These are phyloP conservation scores for Ambrosia artemisiifolia DNA, from an alignment of 129 eudicot species.

Conservation along the genomic window DNA sequence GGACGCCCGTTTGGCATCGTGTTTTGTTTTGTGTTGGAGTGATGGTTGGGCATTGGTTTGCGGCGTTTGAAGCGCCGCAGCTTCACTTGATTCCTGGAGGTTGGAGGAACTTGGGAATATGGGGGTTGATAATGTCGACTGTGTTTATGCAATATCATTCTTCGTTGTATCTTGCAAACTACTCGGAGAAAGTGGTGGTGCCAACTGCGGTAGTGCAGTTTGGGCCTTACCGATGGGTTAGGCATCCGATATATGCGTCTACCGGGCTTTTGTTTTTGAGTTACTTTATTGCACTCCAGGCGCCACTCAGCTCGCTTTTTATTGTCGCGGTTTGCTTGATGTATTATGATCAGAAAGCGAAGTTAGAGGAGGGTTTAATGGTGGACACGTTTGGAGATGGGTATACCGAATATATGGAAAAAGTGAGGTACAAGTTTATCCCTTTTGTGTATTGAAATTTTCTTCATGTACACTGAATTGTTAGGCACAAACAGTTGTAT, in stretches of 20 bases:
- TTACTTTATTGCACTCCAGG: slow-evolving; percentile 66
- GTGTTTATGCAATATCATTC: slow-evolving; percentile 72
- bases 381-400: slow-evolving; percentile 59
- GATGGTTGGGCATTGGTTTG: slow-evolving; percentile 67
- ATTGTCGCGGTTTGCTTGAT: slow-evolving; percentile 47
- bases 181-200: slow-evolving; percentile 80
- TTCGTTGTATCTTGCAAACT: slow-evolving; percentile 69
- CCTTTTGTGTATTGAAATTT: slow-evolving; percentile 70
- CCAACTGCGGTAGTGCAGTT: slow-evolving; percentile 84
- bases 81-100: slow-evolving; percentile 70
- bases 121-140: slow-evolving; percentile 60
- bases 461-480: slow-evolving; percentile 14
- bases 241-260: slow-evolving; percentile 91
- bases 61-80: slow-evolving; percentile 76
- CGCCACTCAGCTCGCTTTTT: slow-evolving; percentile 60
- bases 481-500: slow-evolving; percentile 20
- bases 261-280: slow-evolving; percentile 70
- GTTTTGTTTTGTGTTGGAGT: slow-evolving; percentile 56
- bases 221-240: slow-evolving; percentile 81
- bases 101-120: slow-evolving; percentile 55
- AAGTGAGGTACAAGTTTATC: slow-evolving; percentile 76
- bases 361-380: slow-evolving; percentile 70
- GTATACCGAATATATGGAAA: slow-evolving; percentile 58
- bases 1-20: slow-evolving; percentile 42
- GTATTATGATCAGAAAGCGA: slow-evolving; percentile 79